Percentiles rank a stretch among this genome's conserved stretches.
Evolutionary conservation across 1,284 basidiomycete species (phyloP).

Genomic region (Entoloma clypeatum): DNA sequence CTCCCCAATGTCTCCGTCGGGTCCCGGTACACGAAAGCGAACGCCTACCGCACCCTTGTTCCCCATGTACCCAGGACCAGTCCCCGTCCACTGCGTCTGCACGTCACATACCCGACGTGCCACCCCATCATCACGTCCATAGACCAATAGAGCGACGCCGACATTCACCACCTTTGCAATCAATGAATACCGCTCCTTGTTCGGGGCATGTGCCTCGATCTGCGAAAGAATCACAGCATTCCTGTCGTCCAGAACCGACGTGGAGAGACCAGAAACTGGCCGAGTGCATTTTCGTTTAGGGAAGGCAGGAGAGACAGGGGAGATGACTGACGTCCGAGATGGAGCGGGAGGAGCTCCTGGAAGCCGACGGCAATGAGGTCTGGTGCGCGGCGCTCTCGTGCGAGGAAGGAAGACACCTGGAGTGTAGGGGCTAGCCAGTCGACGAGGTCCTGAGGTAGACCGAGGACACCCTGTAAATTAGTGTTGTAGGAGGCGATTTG

Average conservation of each 20-base stretch:
- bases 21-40: slow-evolving; percentile 67
- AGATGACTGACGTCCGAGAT: slow-evolving; percentile 75
- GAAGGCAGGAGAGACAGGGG: slow-evolving; percentile 5
- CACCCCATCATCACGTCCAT: slow-evolving; percentile 68
- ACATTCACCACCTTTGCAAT: slow-evolving; percentile 75
- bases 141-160: slow-evolving; percentile 78
- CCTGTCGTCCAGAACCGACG: slow-evolving; percentile 56
- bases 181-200: slow-evolving; percentile 65
- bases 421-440: slow-evolving; percentile 81
- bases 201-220: slow-evolving; percentile 64
- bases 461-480: slow-evolving; percentile 69
- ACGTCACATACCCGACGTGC: slow-evolving; percentile 61
- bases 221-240: slow-evolving; percentile 64
- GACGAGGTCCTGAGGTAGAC: slow-evolving; percentile 75
- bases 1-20: slow-evolving; percentile 60
- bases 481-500: slow-evolving; percentile 87
- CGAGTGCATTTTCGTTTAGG: slow-evolving; percentile 12
- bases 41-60: slow-evolving; percentile 96
- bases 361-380: slow-evolving; percentile 89
- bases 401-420: slow-evolving; percentile 69
- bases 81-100: slow-evolving; percentile 73
- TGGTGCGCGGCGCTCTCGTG: slow-evolving; percentile 55
- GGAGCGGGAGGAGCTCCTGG: slow-evolving; percentile 83
- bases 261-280: slow-evolving; percentile 61
- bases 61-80: slow-evolving; percentile 78